Evolutionary conservation across 2,329 filamentous ascomycete species (phyloP).

Genomic region (Fusarium sp.): DNA sequence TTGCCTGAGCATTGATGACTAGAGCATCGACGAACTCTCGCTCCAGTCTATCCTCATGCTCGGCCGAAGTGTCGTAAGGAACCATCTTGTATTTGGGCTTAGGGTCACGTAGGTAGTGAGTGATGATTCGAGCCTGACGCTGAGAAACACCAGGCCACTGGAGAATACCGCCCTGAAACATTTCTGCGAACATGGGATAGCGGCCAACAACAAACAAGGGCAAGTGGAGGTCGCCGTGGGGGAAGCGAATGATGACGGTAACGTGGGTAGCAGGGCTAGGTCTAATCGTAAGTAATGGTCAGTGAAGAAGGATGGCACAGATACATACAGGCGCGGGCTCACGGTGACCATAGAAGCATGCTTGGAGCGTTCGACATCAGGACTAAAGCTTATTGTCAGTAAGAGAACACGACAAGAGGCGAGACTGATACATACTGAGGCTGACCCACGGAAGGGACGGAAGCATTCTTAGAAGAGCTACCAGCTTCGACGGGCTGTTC

Average conservation of each 20-base stretch:
- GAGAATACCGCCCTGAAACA: not conserved
- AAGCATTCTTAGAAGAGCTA: not conserved
- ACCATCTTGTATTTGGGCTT: not conserved
- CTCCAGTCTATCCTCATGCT: not conserved
- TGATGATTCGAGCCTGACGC: not conserved
- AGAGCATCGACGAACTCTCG: not conserved
- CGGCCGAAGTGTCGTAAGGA: not conserved
- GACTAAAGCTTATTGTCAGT: not conserved
- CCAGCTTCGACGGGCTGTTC: not conserved
- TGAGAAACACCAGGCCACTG: not conserved
- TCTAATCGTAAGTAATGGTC: not conserved
- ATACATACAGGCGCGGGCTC: not conserved
- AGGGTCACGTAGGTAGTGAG: not conserved
- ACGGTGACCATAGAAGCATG: not conserved
- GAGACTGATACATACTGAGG: not conserved
- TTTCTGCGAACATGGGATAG: not conserved
- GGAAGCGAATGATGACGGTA: not conserved
- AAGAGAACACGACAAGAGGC: too few species aligned
- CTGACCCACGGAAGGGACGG: accelerated
- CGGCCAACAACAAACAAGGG: not conserved
- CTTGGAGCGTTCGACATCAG: not conserved
- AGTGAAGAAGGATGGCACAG: too few species aligned
- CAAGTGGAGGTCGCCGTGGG: not conserved
- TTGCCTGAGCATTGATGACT: not conserved
- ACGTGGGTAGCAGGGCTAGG: not conserved